Conservation (phyloP, 2,329 filamentous ascomycete genomes). For the Dothistroma septosporum region DNA sequence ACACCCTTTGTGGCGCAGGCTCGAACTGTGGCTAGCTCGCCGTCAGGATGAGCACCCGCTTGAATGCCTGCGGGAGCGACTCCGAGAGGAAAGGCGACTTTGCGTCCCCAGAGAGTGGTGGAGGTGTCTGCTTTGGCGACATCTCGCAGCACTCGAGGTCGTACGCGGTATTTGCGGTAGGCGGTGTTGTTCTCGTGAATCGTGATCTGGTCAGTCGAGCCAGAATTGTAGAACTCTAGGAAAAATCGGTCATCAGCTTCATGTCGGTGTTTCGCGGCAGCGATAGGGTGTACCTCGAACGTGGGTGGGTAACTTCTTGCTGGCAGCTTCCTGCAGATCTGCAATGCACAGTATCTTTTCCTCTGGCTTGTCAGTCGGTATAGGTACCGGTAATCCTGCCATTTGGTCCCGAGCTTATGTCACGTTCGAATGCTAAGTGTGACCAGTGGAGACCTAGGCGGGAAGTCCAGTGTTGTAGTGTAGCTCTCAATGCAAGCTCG, state of each 20-base stretch:
- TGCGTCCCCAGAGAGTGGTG: conserved; percentile 43
- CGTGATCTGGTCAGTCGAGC: conserved; percentile 53
- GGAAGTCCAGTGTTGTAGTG: not conserved
- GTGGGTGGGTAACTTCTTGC: conserved; percentile 16
- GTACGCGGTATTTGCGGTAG: conserved; percentile 43
- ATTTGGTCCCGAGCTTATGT: conserved; percentile 3
- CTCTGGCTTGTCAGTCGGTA: conserved; percentile 8
- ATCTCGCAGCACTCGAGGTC: conserved; percentile 37
- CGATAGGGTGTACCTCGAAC: conserved; percentile 11
- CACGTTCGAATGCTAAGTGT: not conserved
- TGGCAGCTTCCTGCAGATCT: conserved; percentile 22
- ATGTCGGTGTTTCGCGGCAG: not conserved
- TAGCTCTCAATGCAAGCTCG: not conserved
- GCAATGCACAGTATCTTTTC: conserved; percentile 25
- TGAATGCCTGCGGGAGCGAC: conserved; percentile 52
- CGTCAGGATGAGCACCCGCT: conserved; percentile 48
- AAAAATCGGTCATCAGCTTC: not conserved
- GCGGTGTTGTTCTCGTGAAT: conserved; percentile 52
- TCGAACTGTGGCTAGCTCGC: conserved; percentile 47
- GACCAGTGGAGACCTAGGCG: not conserved
- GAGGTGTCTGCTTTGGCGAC: conserved; percentile 38
- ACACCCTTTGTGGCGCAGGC: conserved; percentile 44
- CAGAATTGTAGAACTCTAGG: conserved; percentile 55
- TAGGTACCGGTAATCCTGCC: conserved; percentile 21
- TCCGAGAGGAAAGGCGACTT: conserved; percentile 47